Evolutionary conservation across 2,329 filamentous ascomycete species (phyloP).

Genomic region (Xenosphaeropsis pyriputrescens): DNA sequence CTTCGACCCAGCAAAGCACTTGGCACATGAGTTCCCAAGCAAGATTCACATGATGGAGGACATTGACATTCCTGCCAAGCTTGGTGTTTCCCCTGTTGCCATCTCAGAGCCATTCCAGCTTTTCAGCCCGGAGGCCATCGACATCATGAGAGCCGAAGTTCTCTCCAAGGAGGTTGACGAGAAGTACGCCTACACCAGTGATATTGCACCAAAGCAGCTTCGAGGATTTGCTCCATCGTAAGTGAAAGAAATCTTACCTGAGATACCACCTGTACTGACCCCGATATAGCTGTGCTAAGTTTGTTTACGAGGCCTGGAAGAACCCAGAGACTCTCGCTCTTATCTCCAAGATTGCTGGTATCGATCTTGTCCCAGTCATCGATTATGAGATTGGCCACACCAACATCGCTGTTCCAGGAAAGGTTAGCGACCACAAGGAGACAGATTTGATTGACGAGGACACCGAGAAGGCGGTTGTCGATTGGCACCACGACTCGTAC

Average conservation of each 20-base stretch:
- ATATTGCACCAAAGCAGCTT: conserved; percentile 38
- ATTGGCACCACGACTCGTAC: conserved; percentile 35
- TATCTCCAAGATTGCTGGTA: conserved; percentile 39
- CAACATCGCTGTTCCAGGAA: conserved; percentile 31
- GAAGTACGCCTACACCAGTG: conserved; percentile 42
- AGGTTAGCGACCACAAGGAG: conserved; percentile 11
- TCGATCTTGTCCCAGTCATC: conserved; percentile 39
- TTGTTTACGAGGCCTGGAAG: conserved; percentile 47
- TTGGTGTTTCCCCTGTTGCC: conserved; percentile 45
- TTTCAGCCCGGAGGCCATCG: conserved; percentile 44
- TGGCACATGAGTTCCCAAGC: conserved; percentile 33
- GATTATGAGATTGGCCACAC: conserved; percentile 44
- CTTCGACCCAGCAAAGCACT: conserved; percentile 40
- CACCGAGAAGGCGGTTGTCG: conserved; percentile 21
- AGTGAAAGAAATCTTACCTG: conserved; percentile 14
- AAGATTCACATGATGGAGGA: conserved; percentile 46
- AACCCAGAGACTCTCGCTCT: conserved; percentile 35
- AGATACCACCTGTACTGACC: background rate
- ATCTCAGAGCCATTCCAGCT: conserved; percentile 51
- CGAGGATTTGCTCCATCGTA: conserved; percentile 40
- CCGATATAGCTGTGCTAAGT: conserved; percentile 41
- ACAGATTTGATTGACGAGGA: conserved; percentile 14
- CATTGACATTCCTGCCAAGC: conserved; percentile 35
- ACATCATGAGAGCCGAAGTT: conserved; percentile 48
- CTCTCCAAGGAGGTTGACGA: conserved; percentile 38